Evolutionary conservation across 805 yeast genomes (phyloP), one percentile per base, ranked within the genome.

Genomic region (Ogataea parapolymorpha): DNA sequence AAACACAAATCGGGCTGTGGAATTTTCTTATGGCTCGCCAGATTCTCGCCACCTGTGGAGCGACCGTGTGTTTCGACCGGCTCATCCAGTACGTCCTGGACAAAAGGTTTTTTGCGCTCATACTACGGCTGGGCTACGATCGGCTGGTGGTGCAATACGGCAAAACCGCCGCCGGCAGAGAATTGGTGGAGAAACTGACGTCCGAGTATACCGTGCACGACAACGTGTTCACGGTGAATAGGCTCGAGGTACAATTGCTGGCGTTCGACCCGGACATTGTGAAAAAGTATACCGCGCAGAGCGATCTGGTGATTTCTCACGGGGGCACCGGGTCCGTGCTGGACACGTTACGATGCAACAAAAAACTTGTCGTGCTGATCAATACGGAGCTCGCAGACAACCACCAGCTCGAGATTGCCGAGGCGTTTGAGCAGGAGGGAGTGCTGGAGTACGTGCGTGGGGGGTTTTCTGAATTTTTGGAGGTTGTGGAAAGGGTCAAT

Each of bases 281-380:
- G 18, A 55, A 51, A 3, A 53, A 61, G 0, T 68, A 71, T 42
- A 75, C 87, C 2, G 34, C 50, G 0, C 27, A 55, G 1, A 68
- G 80, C 2, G 78, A 79, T 37, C 50, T 87, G 31, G 85, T 91
- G 9, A 72, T 93, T 10, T 80, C 96, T 0, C 98, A 93, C 59
- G 97, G 95, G 0, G 84, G 84, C 1, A 87, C 98, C 0, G 99
- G 99, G 2, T 86, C 96, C 0, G 85, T 91, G 6, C 61, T 93
- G 20, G 99, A 91, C 54, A 72, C 85, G 0, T 61, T 88, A 26
- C 69, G 93, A 16, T 55, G 55, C 22, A 39, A 62, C 1, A 81
- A 77, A 55, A 77, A 74, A 17, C 63, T 88, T 41, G 65, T 90
- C 1, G 89, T 85, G 6, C 82, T 88, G 22, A 75, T 80, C 7